Evolutionary conservation across 2,329 filamentous ascomycete species (phyloP).

Genomic region (Scedosporium boydii): DNA sequence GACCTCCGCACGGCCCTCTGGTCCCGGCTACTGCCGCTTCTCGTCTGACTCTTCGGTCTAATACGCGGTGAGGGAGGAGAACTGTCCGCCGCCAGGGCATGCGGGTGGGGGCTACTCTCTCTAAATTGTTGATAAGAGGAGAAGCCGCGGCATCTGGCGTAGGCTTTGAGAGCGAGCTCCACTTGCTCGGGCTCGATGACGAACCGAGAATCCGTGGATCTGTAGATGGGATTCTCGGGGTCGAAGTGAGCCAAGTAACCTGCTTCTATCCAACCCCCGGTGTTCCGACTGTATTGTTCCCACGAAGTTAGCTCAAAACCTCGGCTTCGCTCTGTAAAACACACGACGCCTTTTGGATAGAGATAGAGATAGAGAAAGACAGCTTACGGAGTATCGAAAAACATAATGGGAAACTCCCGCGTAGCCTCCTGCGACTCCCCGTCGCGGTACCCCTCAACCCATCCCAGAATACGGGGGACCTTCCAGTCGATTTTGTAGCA

Average conservation of each 20-base stretch:
- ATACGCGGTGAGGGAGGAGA: background rate
- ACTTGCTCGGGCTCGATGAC: background rate
- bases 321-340: background rate
- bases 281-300: background rate
- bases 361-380: background rate
- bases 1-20: too few species aligned
- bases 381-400: conserved; percentile 10
- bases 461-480: conserved; percentile 8
- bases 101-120: too few species aligned
- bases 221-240: background rate
- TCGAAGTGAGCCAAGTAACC: background rate
- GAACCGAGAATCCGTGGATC: background rate
- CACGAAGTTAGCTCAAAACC: background rate
- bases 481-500: conserved; percentile 11
- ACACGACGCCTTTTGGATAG: background rate
- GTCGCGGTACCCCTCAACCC: conserved; percentile 11
- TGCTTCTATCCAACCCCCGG: background rate
- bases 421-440: conserved; percentile 8
- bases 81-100: background rate
- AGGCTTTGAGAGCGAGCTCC: background rate
- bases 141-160: background rate
- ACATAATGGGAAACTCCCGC: conserved; percentile 12
- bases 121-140: background rate
- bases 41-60: background rate
- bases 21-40: too few species aligned